These are phyloP conservation scores for Penicillium polonicum DNA, from an alignment of 2,329 filamentous ascomycete genomes.

Conservation along the genomic window DNA sequence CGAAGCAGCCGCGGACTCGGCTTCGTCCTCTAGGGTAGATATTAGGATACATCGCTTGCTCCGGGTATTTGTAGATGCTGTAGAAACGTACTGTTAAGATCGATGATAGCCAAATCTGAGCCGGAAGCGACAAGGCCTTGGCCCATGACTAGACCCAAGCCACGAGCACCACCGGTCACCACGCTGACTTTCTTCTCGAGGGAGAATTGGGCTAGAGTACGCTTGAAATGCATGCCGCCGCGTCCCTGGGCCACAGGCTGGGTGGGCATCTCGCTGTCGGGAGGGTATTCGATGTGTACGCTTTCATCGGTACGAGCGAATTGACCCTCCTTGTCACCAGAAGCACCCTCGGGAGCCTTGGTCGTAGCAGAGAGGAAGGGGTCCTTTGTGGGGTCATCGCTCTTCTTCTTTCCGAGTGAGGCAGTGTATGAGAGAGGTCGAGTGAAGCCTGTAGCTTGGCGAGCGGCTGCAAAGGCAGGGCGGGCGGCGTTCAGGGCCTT, in stretches of 20 bases:
- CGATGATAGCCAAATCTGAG: constrained; percentile 85
- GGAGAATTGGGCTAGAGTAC: constrained; percentile 81
- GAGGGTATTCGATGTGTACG: constrained; percentile 76
- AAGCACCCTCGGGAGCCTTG: constrained; percentile 31
- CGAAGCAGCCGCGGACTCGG: constrained; percentile 69
- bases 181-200: constrained; percentile 79
- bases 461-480: constrained; percentile 5
- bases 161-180: constrained; percentile 86
- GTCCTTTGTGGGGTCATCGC: constrained; percentile 28
- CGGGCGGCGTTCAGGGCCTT: constrained; percentile 21
- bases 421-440: constrained; percentile 35
- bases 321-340: constrained; percentile 57
- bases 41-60: neutral
- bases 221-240: constrained; percentile 78
- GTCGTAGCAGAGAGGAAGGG: constrained; percentile 29
- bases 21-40: constrained; percentile 68
- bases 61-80: neutral
- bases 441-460: constrained; percentile 19
- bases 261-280: constrained; percentile 69
- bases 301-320: constrained; percentile 78
- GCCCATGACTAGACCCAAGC: constrained; percentile 87
- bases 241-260: constrained; percentile 70
- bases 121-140: constrained; percentile 87
- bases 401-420: constrained; percentile 26
- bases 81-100: constrained; percentile 75